Evolutionary conservation across 2,329 filamentous ascomycete genomes (phyloP), one percentile per base, ranked within the genome.

Genomic region (Talaromyces sp.): DNA sequence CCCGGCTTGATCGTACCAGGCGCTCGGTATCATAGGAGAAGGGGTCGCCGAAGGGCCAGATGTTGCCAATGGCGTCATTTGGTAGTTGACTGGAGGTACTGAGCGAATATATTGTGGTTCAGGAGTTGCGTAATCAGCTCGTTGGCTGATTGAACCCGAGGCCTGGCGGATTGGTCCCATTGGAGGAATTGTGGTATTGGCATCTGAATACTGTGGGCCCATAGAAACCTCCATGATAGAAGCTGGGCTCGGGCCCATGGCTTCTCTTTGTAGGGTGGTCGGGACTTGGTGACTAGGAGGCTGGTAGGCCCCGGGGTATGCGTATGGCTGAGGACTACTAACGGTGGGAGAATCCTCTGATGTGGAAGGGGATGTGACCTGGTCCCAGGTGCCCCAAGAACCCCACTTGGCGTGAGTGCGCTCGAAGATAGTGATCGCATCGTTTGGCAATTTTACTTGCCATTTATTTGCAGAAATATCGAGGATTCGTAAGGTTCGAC

Each of bases 401-500:
- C 90, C 91, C 72, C 89, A 96, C 72, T 88, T 93, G 40, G 84
- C 79, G 65, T 95, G 90, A 2, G 90, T 88, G 32, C 91, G 84
- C 44, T 85, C 80, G n/a, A 97, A 81, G 2, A 95, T 85, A 1
- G 81, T 75, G 0, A 83, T 80, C 0, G 92, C 93, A 71, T 97
- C 93, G 54, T 90, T 87, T 0, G 94, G 93, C 9, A 97, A 74
- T 51, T 91, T 86, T 39, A 96, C 87, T 16, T 87, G 87, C 92
- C 94, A 97, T 65, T 94, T 94, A n/a, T 86, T 84, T 0, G 88
- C 88, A 11, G 96, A 83, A 3, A 95, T 85, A 61, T 88, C 91
- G 39, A 99, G 79, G 43, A 97, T 96, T 54, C 86, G 85, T 6
- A 97, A 79, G 0, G 92, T 93, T 11, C 93, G 84, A 48, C 92